Evolutionary conservation across 495 filamentous ascomycete species (phyloP), one percentile per base, ranked within the genome.

Genomic region (Aspergillus affinis): DNA sequence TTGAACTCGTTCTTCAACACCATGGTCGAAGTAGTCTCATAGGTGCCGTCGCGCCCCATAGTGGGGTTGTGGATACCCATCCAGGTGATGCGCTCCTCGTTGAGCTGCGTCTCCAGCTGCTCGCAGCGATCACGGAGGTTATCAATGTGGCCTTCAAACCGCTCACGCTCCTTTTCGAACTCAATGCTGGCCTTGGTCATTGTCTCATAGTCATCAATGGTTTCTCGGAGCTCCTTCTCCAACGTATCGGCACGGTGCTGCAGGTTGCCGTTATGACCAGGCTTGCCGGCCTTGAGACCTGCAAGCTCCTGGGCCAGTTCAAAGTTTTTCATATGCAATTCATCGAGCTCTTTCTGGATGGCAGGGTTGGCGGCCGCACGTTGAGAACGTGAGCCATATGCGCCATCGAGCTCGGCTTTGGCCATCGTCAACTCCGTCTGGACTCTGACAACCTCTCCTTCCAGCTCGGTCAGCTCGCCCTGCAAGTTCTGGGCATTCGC

Each of bases 371-470:
- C 79, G 1, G 90, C 89, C 6, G 90, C 91, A 21, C 91, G 86
- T 71, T 94, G 80, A 45, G 87, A 83, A 56, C 90, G 79, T 10
- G 84, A 84, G 27, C 91, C 94, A 68, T 97, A 96, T 19, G 94
- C 93, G 55, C 91, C 90, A 67, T 98, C 94, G 36, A 98, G 88
- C 77, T 98, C 94, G 6, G 94, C 94, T 71, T 90, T 91, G 57
- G 90, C 90, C 74, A 98, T 85, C 50, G 93, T 93, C 58, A 96
- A 78, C 68, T 98, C 94, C 44, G 93, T 98, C 58, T 92, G 91
- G 51, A 95, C 79, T 57, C 91, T 86, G 50, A 92, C 89, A 58
- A 97, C 81, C 72, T 94, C 90, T 63, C 85, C 82, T 68, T 95
- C 92, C 54, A 95, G 79, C 29, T 83, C 78, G 13, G 88, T 82